Evolutionary conservation across 2,329 filamentous ascomycete species (phyloP).

Genomic region (Zymoseptoria tritici): DNA sequence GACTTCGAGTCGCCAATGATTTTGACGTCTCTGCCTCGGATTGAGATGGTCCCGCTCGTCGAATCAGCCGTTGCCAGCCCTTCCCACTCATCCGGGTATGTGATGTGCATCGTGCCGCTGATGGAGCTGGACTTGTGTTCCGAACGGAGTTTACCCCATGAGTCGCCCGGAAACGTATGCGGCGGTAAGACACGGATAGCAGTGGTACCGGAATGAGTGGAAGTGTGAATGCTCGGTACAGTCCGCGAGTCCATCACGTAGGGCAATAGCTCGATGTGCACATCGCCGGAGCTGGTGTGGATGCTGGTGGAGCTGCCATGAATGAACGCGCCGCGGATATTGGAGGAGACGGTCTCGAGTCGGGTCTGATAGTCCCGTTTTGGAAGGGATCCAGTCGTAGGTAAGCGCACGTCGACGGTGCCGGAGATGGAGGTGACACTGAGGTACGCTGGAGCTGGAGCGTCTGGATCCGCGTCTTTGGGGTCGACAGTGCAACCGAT

Average conservation of each 20-base stretch:
- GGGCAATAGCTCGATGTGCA: constrained; percentile 33
- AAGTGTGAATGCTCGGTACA: constrained; percentile 26
- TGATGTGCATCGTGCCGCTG: constrained; percentile 30
- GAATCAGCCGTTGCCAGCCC: constrained; percentile 33
- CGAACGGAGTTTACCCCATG: constrained; percentile 23
- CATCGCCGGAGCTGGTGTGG: constrained; percentile 31
- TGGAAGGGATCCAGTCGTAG: constrained; percentile 20
- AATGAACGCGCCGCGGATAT: constrained; percentile 34
- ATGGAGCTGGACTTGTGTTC: constrained; percentile 30
- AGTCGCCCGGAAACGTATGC: constrained; percentile 21
- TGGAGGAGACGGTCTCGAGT: constrained; percentile 33
- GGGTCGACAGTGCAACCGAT: constrained; percentile 36
- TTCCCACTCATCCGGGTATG: constrained; percentile 38
- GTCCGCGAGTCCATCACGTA: constrained; percentile 19
- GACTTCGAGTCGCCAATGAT: constrained; percentile 24
- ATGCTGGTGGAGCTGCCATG: constrained; percentile 34
- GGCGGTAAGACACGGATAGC: constrained; percentile 28
- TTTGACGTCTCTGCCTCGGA: constrained; percentile 34
- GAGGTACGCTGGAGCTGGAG: constrained; percentile 32
- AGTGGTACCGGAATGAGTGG: constrained; percentile 31
- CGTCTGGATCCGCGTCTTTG: constrained; percentile 25
- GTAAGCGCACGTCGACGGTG: constrained; percentile 32
- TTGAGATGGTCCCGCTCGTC: constrained; percentile 31
- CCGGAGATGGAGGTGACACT: constrained; percentile 30
- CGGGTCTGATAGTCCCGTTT: constrained; percentile 36